These are phyloP conservation scores for Colletotrichum somersetense DNA, from an alignment of 2,329 filamentous ascomycete species.

Conservation along the genomic window DNA sequence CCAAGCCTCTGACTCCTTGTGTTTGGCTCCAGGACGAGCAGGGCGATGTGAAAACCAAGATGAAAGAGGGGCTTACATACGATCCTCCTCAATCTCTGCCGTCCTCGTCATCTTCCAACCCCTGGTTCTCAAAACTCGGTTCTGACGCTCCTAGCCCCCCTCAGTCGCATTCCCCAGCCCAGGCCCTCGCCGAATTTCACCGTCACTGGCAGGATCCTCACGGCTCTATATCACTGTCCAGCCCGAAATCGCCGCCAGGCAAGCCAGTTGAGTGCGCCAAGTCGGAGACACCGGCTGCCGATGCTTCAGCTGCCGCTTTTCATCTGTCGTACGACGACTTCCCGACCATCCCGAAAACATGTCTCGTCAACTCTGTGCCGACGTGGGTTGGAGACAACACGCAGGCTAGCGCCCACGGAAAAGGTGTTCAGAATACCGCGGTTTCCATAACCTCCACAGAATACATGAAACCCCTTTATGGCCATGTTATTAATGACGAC, in stretches of 20 bases:
- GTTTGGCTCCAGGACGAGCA: not conserved
- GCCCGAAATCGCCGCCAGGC: not conserved
- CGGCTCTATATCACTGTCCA: not conserved
- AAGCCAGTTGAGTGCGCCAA: not conserved
- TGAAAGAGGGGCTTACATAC: not conserved
- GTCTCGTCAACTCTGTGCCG: not conserved
- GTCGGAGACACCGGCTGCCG: not conserved
- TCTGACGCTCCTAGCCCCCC: not conserved
- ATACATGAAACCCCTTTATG: not conserved
- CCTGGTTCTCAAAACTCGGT: not conserved
- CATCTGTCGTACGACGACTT: not conserved
- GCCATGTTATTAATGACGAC: not conserved
- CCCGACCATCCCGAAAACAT: not conserved
- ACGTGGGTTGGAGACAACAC: not conserved
- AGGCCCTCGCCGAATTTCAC: not conserved
- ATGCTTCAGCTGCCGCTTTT: not conserved
- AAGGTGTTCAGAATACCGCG: not conserved
- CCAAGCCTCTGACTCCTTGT: not conserved
- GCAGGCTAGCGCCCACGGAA: not conserved
- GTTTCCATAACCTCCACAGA: not conserved
- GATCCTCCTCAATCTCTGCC: not conserved
- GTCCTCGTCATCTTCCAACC: not conserved
- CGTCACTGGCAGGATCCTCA: not conserved
- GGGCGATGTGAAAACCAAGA: too few relatives aligned
- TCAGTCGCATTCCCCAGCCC: not conserved